Conservation (phyloP, 768 basidiomycete species). For the Botryobasidium botryosum region DNA sequence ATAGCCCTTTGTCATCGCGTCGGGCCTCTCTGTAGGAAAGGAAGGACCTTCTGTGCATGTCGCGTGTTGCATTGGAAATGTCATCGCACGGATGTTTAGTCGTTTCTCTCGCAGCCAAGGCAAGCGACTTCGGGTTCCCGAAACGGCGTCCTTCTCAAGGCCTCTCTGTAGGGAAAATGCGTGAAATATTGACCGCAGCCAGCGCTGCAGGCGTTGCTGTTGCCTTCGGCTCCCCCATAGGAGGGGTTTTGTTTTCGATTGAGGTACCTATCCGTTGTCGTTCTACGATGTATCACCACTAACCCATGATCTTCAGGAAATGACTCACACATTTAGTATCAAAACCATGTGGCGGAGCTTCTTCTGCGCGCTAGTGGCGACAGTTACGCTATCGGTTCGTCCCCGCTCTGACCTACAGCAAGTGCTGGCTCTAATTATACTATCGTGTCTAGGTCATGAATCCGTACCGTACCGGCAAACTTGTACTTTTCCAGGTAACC, state of each 20-base stretch:
- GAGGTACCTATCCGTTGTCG: conserved; percentile 36
- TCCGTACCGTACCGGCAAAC: conserved; percentile 92
- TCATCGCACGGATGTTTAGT: conserved; percentile 72
- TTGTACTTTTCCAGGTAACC: conserved; percentile 95
- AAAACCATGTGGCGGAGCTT: conserved; percentile 99
- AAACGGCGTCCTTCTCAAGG: not conserved
- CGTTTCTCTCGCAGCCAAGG: conserved; percentile 80
- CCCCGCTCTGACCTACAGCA: not conserved
- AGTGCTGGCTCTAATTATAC: not conserved
- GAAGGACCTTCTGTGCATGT: conserved; percentile 98
- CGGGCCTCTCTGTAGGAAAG: conserved; percentile 92
- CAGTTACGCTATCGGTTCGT: conserved; percentile 84
- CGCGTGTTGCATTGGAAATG: conserved; percentile 81
- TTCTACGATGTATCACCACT: not conserved
- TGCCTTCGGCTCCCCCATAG: conserved; percentile 95
- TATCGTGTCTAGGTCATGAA: conserved; percentile 67
- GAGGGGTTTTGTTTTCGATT: conserved; percentile 93
- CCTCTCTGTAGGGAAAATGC: conserved; percentile 29
- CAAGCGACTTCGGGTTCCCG: not conserved
- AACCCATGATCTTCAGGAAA: conserved; percentile 48
- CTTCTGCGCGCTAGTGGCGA: conserved; percentile 92
- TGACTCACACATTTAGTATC: conserved; percentile 94
- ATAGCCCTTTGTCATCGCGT: conserved; percentile 92
- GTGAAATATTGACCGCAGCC: conserved; percentile 86
- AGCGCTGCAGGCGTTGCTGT: conserved; percentile 98